Conservation (phyloP, 208 protist species). For the Wallacemonas collosoma region DNA sequence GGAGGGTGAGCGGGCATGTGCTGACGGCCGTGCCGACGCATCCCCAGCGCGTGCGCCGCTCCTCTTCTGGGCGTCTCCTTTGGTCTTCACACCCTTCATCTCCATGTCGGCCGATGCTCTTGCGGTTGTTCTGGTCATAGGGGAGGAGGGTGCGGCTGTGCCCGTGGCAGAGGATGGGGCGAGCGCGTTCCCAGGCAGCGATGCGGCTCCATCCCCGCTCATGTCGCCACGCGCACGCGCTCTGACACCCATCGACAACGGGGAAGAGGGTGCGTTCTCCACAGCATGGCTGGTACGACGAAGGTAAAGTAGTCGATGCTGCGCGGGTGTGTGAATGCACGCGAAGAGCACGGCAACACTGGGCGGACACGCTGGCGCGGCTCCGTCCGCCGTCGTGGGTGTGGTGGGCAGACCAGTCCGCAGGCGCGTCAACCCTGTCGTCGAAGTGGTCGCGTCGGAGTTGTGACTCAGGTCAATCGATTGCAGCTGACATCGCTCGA, state of each 20-base stretch:
- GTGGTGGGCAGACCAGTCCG: background rate
- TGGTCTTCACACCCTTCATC: too few relatives aligned
- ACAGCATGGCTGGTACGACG: conserved; percentile 11
- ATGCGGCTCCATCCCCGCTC: too few relatives aligned
- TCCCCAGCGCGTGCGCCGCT: too few relatives aligned
- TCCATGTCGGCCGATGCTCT: too few relatives aligned
- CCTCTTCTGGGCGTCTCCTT: too few relatives aligned
- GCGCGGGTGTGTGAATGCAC: conserved; percentile 24
- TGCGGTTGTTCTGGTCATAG: too few relatives aligned
- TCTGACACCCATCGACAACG: background rate
- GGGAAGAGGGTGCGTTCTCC: background rate
- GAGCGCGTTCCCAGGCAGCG: too few relatives aligned
- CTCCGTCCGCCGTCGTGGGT: conserved; percentile 7
- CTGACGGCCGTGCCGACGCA: too few relatives aligned
- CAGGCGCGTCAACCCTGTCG: background rate
- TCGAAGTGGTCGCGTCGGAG: conserved; percentile 1
- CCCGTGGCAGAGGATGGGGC: too few relatives aligned
- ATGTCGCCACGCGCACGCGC: background rate
- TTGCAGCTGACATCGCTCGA: conserved; percentile 54
- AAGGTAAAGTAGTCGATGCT: conserved; percentile 30
- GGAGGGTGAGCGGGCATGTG: too few relatives aligned
- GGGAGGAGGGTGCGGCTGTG: too few relatives aligned
- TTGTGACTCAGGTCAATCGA: conserved; percentile 65
- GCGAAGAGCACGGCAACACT: conserved; percentile 22
- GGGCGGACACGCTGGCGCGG: background rate